Base-by-base conservation (phyloP, 176 grass and related monocot species). In the Saccharum spontaneum region DNA sequence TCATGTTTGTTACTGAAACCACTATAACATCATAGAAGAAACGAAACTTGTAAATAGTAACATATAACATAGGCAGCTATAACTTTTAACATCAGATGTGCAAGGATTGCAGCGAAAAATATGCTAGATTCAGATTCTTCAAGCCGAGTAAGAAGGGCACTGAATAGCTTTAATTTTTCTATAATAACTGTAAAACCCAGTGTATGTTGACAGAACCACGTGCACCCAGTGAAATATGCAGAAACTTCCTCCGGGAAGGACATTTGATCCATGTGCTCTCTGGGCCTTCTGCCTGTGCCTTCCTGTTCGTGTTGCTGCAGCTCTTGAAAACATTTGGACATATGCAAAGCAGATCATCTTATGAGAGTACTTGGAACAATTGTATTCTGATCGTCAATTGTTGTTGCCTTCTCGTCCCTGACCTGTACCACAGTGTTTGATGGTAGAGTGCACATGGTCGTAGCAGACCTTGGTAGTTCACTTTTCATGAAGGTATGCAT, bases 211-310 rank as follows among this genome's bases (percentile, higher is more conserved):
- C 73, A 83, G 37, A 69, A 10, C 28, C 66, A 88, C n/a, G 41
- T 83, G 79, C 64, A 72, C 64, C 86, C 63, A 83, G 73, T 88
- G 28, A 73, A 65, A 72, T 83, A 33, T 83, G 65, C 73, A 83
- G 65, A 83, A 64, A 71, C 65, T 64, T 88, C 60, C 39, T 83
- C 79, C 38, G 31, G 15, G 60, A 87, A 78, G 80, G 84, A 75
- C 68, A 69, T 67, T 67, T 38, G 37, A 48, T 79, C 84, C 49
- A 84, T 90, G 62, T 75, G 79, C 78, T 79, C 59, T 80, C 82
- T 83, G 60, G 38, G 28, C 31, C 75, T 57, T 75, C 24, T 40
- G 68, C 39, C 61, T 75, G 82, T 68, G 77, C 16, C 22, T 76
- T 81, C 83, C 79, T 82, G 67, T 75, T 68, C 37, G 15, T 83